Base-by-base conservation (phyloP, 805 yeast genomes). In the Starmerella roubikii region DNA sequence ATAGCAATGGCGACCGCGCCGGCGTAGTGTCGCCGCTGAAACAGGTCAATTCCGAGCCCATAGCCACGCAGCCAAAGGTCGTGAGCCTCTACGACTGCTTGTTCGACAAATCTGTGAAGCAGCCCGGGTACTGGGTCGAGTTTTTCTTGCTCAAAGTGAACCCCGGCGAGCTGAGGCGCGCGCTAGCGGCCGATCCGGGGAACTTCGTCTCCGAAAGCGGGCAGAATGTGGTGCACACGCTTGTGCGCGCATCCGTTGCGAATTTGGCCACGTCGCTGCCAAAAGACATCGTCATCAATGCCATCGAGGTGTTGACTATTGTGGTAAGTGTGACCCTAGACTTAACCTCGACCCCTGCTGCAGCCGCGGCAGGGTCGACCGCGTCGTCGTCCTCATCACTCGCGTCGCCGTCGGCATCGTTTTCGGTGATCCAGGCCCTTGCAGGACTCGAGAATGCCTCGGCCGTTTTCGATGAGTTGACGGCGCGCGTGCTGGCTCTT, bases 361-460 rank as follows among this genome's bases (percentile, higher is more conserved):
- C n/a, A n/a, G 19, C 33, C 34, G 35, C 21, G 16, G 21, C 36
- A 4, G 31, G 20, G 12, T 15, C 20, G 11, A 8, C 16, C 20
- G 20, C 31, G 20, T 7, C 10, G 7, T 7, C 10, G 10, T n/a
- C n/a, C n/a, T n/a, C n/a, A n/a, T n/a, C n/a, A n/a, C n/a, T n/a
- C n/a, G n/a, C n/a, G n/a, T 25, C n/a, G n/a, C n/a, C n/a, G n/a
- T n/a, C n/a, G n/a, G 13, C 41, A 13, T 20, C 9, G 10, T 19
- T 24, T 18, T 33, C 37, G 7, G 28, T 29, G 9, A 35, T 46
- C 16, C 40, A 29, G 36, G 51, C 56, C 3, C 43, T 63, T 12
- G 58, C 61, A 1, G 66, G 67, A 3, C 41, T 60, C 15, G 60
- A 58, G 18, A 40, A 42, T 10, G 56, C 60, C 13, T 62, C 59